These are phyloP conservation scores for Nicotiana obtusifolia DNA, from an alignment of 257 asterid genomes.

Conservation along the genomic window DNA sequence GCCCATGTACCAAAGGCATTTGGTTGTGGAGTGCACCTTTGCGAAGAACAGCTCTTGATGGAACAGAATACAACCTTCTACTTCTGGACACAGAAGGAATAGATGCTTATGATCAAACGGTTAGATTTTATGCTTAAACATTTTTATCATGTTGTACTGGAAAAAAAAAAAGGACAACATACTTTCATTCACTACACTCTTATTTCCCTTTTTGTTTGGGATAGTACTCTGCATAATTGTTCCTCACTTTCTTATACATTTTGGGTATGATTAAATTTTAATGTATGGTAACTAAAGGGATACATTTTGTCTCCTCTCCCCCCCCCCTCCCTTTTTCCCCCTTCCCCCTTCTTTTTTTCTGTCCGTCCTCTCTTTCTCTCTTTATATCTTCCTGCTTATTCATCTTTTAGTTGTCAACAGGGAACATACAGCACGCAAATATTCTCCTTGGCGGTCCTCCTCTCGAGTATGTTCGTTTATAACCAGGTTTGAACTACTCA, in stretches of 20 bases:
- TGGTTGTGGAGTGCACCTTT: conserved; percentile 99
- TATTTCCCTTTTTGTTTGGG: not conserved
- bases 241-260: not conserved
- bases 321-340: not conserved
- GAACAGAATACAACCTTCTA: conserved; percentile 88
- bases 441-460: conserved; percentile 91
- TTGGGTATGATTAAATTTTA: not conserved
- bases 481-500: conserved; percentile 67
- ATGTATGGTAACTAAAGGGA: not conserved
- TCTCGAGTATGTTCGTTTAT: conserved; percentile 94
- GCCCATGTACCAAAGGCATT: conserved; percentile 98
- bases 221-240: not conserved
- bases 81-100: conserved; percentile 96
- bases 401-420: conserved; percentile 36
- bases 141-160: conserved; percentile 7
- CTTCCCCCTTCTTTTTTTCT: no score
- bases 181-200: not conserved
- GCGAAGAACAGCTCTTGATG: conserved; percentile 87
- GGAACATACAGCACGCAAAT: conserved; percentile 98
- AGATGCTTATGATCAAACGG: conserved; percentile 99
- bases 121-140: conserved; percentile 32
- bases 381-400: conserved; percentile 5
- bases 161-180: not conserved
- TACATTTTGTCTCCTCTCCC: not conserved
- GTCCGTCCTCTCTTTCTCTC: no score